Base-by-base conservation (phyloP, 2,329 filamentous ascomycete species). In the Tolypocladium paradoxum region DNA sequence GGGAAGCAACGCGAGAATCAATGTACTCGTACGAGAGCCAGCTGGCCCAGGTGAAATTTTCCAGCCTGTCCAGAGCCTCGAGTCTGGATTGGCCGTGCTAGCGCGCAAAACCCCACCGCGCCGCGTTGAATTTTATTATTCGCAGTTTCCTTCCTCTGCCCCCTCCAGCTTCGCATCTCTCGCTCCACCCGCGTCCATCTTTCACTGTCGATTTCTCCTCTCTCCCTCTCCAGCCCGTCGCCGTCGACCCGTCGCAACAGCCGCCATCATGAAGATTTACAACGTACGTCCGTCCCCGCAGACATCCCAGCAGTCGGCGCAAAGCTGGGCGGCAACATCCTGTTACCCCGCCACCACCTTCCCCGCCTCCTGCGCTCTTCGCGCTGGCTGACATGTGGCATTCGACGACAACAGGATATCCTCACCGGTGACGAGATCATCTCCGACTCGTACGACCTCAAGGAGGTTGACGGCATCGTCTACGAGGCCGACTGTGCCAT, bases 401-500 rank as follows among this genome's bases (percentile, higher is more conserved):
- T 37, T 43, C 63, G 61, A 60, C 56, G 48, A 50, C 40, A 48
- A 56, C 66, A 99, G 93, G 93, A 99, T 71, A 76, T 93, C 65
- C 71, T 96, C 74, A 88, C 83, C 73, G 88, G 77, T 61, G 92
- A 96, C 77, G 93, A 99, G 86, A 82, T 99, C 73, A 85, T 97
- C 84, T 95, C 93, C 68, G 92, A 97, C 77, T 93, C 88, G 63
- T 96, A 86, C 78, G 79, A 90, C 64, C 73, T 95, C 69, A 90
- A 88, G 77, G 78, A 87, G 71, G 70, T 92, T 59, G 88, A 91
- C 71, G 84, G 82, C 62, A 77, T 88, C 62, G 84, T 87, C 65
- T 97, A 88, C 77, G 92, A 97, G 79, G 86, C 85, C 69, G 87
- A 99, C 76, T 96, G 91, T 76, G 78, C 80, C 70, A 95, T 92